Conservation (phyloP, 768 basidiomycete species). For the Boletus subcaerulescens region DNA sequence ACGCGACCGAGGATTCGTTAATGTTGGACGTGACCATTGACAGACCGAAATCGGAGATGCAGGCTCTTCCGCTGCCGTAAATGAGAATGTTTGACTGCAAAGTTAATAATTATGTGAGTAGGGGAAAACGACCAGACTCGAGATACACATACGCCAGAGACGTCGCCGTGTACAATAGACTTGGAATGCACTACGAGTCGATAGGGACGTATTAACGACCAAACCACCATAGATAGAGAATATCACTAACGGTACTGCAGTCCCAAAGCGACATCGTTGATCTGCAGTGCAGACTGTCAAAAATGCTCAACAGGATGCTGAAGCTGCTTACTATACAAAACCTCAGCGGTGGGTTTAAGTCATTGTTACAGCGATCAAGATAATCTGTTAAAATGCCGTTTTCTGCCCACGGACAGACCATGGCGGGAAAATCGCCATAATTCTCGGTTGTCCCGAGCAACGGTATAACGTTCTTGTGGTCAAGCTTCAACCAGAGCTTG, state of each 20-base stretch:
- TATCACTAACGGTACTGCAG: conserved; percentile 23
- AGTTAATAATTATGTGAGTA: neutral
- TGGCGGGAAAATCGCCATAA: conserved; percentile 31
- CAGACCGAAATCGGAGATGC: conserved; percentile 47
- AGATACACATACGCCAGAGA: conserved; percentile 25
- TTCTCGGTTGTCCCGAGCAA: conserved; percentile 25
- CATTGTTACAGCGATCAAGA: conserved; percentile 10
- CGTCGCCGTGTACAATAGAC: conserved; percentile 25
- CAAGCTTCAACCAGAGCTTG: conserved; percentile 27
- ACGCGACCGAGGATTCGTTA: conserved; percentile 31
- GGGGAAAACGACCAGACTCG: neutral
- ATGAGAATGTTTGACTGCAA: conserved; percentile 45
- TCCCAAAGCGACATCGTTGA: conserved; percentile 27
- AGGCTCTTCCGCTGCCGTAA: conserved; percentile 38
- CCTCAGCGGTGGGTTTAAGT: conserved; percentile 12
- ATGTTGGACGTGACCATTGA: conserved; percentile 39
- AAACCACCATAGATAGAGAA: neutral
- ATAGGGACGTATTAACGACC: neutral
- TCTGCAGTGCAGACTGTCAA: conserved; percentile 5
- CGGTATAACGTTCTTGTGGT: conserved; percentile 31
- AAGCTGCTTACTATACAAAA: conserved; percentile 15
- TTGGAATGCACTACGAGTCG: conserved; percentile 17
- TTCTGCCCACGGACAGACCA: conserved; percentile 35
- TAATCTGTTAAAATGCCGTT: conserved; percentile 27
- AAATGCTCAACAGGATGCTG: neutral